These are phyloP conservation scores for Podospora pseudoanserina DNA, from an alignment of 495 filamentous ascomycete species.

Conservation along the genomic window DNA sequence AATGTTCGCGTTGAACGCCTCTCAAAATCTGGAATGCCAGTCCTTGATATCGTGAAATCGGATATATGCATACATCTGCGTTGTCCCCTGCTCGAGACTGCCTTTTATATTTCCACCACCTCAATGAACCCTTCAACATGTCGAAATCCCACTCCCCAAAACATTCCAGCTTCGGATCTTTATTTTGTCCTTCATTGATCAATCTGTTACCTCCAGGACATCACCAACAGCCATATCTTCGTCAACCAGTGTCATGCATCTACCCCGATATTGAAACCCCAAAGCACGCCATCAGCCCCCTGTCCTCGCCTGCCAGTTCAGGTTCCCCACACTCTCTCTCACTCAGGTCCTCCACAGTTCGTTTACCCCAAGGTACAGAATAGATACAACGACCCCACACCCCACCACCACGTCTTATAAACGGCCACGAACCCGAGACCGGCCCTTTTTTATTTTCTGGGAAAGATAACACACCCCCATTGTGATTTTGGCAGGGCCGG, in stretches of 20 bases:
- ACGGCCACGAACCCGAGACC: background rate
- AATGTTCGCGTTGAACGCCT: background rate
- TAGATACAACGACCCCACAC: background rate
- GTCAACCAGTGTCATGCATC: background rate
- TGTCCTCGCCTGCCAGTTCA: background rate
- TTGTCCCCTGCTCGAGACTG: background rate
- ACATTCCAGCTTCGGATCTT: too few relatives aligned
- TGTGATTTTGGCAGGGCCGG: background rate
- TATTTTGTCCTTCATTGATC: too few relatives aligned
- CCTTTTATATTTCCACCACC: background rate
- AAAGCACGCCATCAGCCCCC: slow-evolving; percentile 1
- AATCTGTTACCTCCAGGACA: background rate
- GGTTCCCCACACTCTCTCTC: background rate
- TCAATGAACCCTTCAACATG: background rate
- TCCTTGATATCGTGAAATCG: background rate
- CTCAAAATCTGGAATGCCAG: background rate
- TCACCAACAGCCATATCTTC: background rate
- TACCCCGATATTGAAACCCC: background rate
- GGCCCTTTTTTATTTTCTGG: background rate
- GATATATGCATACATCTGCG: background rate
- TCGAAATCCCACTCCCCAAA: too few relatives aligned
- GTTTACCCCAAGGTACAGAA: background rate
- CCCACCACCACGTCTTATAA: background rate
- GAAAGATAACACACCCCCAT: background rate
- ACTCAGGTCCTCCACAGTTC: background rate